Conservation (phyloP, 208 protist species). For the Angomonas deanei region DNA sequence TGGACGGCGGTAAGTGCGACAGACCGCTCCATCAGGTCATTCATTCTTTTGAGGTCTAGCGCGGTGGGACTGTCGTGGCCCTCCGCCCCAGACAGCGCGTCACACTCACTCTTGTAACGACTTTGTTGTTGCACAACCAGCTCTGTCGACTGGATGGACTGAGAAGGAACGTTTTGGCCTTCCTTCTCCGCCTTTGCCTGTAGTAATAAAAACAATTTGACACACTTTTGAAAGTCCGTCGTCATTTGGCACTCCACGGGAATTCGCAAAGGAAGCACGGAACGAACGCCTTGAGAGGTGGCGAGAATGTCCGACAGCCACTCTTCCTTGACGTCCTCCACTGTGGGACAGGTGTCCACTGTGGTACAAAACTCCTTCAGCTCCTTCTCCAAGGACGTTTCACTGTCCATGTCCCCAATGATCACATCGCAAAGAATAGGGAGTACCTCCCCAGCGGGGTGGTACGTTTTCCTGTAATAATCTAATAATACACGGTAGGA, state of each 20-base stretch:
- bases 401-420: conserved; percentile 2
- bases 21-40: neutral
- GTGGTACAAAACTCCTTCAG: neutral
- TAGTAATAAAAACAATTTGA: conserved; percentile 30
- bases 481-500: neutral
- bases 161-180: neutral
- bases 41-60: neutral
- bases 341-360: neutral
- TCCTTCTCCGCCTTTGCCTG: neutral
- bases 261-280: conserved; percentile 22
- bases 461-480: neutral
- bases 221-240: conserved; percentile 75
- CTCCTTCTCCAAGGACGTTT: neutral
- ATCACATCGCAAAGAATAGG: neutral
- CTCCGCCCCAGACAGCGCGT: neutral
- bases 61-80: neutral
- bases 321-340: neutral
- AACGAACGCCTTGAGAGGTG: neutral
- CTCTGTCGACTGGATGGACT: neutral
- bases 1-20: neutral
- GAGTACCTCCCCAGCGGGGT: neutral
- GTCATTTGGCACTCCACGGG: conserved; percentile 66
- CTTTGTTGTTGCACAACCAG: neutral
- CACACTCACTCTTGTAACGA: neutral
- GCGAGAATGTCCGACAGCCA: neutral